Conservation (phyloP, 2,329 filamentous ascomycete genomes). For the Aspergillus sp. region DNA sequence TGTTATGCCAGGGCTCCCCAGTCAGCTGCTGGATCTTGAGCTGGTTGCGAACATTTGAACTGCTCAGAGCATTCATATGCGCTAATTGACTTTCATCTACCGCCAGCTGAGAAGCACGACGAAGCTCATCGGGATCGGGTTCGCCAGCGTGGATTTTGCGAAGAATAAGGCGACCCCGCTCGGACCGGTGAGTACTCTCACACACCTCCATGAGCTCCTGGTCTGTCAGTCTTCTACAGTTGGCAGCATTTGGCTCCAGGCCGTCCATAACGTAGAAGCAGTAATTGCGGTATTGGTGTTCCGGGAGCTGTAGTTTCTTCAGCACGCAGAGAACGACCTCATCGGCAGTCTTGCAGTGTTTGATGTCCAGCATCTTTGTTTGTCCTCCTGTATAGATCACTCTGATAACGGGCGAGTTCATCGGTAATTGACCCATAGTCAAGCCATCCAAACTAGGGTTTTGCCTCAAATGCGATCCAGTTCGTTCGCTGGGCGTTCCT, state of each 20-base stretch:
- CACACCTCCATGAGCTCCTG: slow-evolving; percentile 88
- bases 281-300: slow-evolving; percentile 91
- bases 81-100: slow-evolving; percentile 80
- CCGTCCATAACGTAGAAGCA: slow-evolving; percentile 94
- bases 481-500: slow-evolving; percentile 65
- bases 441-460: slow-evolving; percentile 83
- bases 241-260: slow-evolving; percentile 75
- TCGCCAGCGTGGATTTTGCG: slow-evolving; percentile 90
- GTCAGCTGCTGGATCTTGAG: slow-evolving; percentile 86
- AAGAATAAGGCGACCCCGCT: slow-evolving; percentile 87
- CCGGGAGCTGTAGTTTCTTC: slow-evolving; percentile 82
- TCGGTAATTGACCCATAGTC: slow-evolving; percentile 80
- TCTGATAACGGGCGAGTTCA: slow-evolving; percentile 84
- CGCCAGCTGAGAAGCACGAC: slow-evolving; percentile 84
- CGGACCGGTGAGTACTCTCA: slow-evolving; percentile 78
- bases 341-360: slow-evolving; percentile 86
- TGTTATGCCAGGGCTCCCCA: slow-evolving; percentile 81
- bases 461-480: slow-evolving; percentile 73
- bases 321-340: slow-evolving; percentile 90
- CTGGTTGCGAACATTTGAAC: slow-evolving; percentile 74
- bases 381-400: slow-evolving; percentile 91
- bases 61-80: slow-evolving; percentile 62
- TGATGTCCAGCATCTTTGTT: slow-evolving; percentile 91
- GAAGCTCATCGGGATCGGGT: slow-evolving; percentile 82
- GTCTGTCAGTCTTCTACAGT: slow-evolving; percentile 81